Evolutionary conservation across 192 early-diverging fungal genomes (phyloP).

Genomic region (Allomyces arbusculus): DNA sequence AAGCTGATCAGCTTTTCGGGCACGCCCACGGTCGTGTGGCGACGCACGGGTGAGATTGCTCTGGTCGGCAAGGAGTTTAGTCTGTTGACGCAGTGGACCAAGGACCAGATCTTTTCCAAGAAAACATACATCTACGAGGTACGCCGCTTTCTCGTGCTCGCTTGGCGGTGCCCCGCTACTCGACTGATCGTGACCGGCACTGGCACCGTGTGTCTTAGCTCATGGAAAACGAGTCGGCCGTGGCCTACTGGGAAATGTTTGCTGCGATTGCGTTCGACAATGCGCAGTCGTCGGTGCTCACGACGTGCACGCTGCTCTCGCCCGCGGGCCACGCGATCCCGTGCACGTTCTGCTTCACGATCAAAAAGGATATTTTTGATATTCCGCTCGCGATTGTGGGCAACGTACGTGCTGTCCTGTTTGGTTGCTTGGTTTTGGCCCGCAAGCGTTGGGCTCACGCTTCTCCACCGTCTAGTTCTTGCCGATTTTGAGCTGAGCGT

Average conservation of each 20-base stretch:
- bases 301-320: conserved; percentile 64
- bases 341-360: conserved; percentile 87
- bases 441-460: too few species aligned
- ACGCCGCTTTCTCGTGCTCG: background rate
- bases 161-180: too few species aligned
- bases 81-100: conserved; percentile 75
- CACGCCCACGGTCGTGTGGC: conserved; percentile 91
- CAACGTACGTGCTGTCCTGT: conserved; percentile 17
- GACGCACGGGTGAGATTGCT: conserved; percentile 86
- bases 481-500: too few species aligned
- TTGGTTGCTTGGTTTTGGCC: background rate
- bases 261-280: conserved; percentile 82
- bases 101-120: conserved; percentile 55
- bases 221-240: conserved; percentile 81
- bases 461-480: too few species aligned
- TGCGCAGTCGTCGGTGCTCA: conserved; percentile 70
- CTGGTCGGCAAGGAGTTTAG: conserved; percentile 93
- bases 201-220: conserved; percentile 25
- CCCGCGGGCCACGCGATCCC: conserved; percentile 52
- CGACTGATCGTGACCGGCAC: too few species aligned
- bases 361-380: conserved; percentile 92
- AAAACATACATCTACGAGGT: conserved; percentile 68
- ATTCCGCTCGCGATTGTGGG: conserved; percentile 71
- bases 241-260: conserved; percentile 91
- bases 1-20: conserved; percentile 88